phyloP scores from a whole-genome alignment of 495 filamentous ascomycete species.

The Xylaria grammica region DNA sequence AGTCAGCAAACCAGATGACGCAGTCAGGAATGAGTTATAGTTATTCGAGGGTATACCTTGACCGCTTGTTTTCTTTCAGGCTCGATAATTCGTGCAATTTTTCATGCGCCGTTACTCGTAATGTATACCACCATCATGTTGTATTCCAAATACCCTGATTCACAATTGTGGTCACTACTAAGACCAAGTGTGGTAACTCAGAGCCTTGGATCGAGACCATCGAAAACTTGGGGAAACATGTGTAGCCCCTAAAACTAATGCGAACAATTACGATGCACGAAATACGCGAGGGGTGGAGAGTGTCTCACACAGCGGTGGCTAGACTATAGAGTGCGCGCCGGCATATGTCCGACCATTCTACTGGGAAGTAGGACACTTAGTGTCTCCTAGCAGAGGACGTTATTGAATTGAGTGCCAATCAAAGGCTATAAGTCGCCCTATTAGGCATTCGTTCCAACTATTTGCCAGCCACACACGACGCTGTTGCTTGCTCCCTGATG shows the following conservation, averaged over 20 bases:
- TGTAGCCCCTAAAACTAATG: neutral
- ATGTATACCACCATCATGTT: neutral
- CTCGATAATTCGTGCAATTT: too few relatives aligned
- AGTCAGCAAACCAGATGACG: neutral
- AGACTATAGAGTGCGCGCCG: neutral
- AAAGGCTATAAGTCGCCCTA: neutral
- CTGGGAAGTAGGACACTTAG: neutral
- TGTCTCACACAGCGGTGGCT: slow-evolving; percentile 2
- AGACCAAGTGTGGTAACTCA: neutral
- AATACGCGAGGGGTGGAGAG: neutral
- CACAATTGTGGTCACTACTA: neutral
- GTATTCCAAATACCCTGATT: neutral
- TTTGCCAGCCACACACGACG: neutral
- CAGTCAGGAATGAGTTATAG: too few relatives aligned
- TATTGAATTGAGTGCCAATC: neutral
- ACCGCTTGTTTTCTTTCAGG: too few relatives aligned
- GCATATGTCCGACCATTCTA: slow-evolving; percentile 8
- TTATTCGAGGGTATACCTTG: too few relatives aligned
- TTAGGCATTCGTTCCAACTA: slow-evolving; percentile 12
- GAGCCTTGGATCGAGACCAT: neutral
- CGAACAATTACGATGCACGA: neutral
- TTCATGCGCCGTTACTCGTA: too few relatives aligned
- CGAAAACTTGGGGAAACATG: neutral
- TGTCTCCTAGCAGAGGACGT: slow-evolving; percentile 8
- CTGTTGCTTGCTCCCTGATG: slow-evolving; percentile 7